Evolutionary conservation across 176 grass and related monocot genomes (phyloP), one percentile per base, ranked within the genome.

Genomic region (Coix lacrymajobi): DNA sequence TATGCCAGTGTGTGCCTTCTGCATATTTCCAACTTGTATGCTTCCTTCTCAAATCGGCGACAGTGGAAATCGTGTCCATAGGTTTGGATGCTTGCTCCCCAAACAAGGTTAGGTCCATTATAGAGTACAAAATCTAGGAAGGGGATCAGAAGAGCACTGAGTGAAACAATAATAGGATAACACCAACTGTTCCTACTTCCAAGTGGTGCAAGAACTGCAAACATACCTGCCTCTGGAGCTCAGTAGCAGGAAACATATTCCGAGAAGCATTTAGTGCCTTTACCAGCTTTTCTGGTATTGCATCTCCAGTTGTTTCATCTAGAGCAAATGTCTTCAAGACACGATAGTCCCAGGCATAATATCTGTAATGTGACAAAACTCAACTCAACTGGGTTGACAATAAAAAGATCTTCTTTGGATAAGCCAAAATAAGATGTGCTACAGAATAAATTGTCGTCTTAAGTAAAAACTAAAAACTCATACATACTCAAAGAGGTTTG

Each of bases 321-420:
- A 68, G 72, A 76, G 96, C 90, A 84, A 98, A 98, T 82, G 73
- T 94, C 73, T 75, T 95, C 73, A 98, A 72, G 25, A 95, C 92
- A 88, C 90, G 90, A 71, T 98, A 95, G 83, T 98, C 96, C 96
- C 92, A 98, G 63, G 96, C 92, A 91, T 98, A 98, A 57, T 57
- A 88, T 83, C 95, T 98, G 78, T 19, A 86, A 78, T n/a, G 17
- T 75, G 39, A 63, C 57, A 26, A 30, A 64, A 82, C 20, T 78
- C 71, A 34, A 54, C 70, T 76, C 83, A 73, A 86, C 20, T 65
- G 25, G 30, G 32, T 15, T 56, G 7, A 46, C 56, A 73, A 41
- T 13, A 8, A 77, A 86, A 65, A 66, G 37, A n/a, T 8, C 33
- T 29, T 29, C 73, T 57, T 37, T 74, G 7, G 20, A 88, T 84